Evolutionary conservation across 108 stramenopile species (phyloP).

Genomic region (Licmophora abbreviata): DNA sequence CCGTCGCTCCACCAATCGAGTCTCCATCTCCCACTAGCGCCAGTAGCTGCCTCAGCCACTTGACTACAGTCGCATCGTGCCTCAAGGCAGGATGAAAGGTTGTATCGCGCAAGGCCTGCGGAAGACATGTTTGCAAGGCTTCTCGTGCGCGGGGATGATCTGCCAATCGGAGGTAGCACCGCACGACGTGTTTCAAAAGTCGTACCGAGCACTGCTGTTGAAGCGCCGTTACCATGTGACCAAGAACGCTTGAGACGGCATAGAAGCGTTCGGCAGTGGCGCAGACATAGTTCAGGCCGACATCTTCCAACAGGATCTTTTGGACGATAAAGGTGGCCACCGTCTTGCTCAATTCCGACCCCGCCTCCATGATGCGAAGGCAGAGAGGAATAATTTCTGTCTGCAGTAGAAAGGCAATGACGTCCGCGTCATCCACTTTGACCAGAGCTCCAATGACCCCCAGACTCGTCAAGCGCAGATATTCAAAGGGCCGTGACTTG

Average conservation of each 20-base stretch:
- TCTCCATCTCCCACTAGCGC: slow-evolving; percentile 56
- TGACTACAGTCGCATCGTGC: slow-evolving; percentile 85
- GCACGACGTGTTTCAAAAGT: slow-evolving; percentile 96
- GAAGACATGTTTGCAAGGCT: slow-evolving; percentile 92
- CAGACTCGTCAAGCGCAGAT: slow-evolving; percentile 91
- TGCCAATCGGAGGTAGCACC: slow-evolving; percentile 93
- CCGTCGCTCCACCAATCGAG: no score
- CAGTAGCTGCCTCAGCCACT: slow-evolving; percentile 84
- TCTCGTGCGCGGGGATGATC: slow-evolving; percentile 93
- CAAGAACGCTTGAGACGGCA: slow-evolving; percentile 90
- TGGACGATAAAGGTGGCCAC: slow-evolving; percentile 99
- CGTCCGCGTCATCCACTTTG: slow-evolving; percentile 98
- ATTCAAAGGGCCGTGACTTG: slow-evolving; percentile 96
- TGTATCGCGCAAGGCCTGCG: slow-evolving; percentile 79
- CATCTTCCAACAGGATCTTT: slow-evolving; percentile 97
- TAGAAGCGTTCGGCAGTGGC: slow-evolving; percentile 98
- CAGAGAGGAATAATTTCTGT: slow-evolving; percentile 83
- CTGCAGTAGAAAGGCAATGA: slow-evolving; percentile 93
- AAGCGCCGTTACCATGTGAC: slow-evolving; percentile 89
- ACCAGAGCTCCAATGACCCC: slow-evolving; percentile 99
- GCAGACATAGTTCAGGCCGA: slow-evolving; percentile 97
- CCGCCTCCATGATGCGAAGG: slow-evolving; percentile 78
- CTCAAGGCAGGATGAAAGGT: slow-evolving; percentile 73
- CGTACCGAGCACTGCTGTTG: slow-evolving; percentile 84
- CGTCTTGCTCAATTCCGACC: slow-evolving; percentile 94